Evolutionary conservation across 345 rosid genomes (phyloP), one percentile per base, ranked within the genome.

Genomic region (Cardamine chenopodiifolia): DNA sequence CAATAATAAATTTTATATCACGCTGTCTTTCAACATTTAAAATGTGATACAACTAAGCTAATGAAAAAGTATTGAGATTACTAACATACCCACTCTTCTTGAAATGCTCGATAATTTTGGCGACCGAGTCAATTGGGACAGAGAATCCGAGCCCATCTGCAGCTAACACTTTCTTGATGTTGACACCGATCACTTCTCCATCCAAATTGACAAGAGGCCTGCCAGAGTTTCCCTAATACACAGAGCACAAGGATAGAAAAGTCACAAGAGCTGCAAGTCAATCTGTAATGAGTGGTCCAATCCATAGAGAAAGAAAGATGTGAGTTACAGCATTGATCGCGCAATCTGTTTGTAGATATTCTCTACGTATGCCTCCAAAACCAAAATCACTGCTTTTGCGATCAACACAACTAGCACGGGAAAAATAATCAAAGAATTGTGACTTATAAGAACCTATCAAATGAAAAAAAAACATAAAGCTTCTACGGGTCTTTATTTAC

Each of bases 381-480:
- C 97, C 94, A 86, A 93, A 80, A 70, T 94, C 98, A 77, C 98
- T 90, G 85, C 96, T 94, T 86, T 94, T 91, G 22, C 97, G 97
- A 66, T 94, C 95, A 76, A 91, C 89, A 42, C 97, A 94, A 31
- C 98, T 91, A 63, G 1, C 54, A 78, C 82, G 29, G 39, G 19
- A 60, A 49, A 50, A 9, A 9, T 13, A 22, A 72, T 31, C 59
- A 72, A 32, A 35, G 25, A 28, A 25, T 3, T 8, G 64, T 40
- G 5, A 64, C 7, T 44, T 28, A 32, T 44, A 49, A n/a, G 18
- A 78, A 70, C 52, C 13, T 52, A 65, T 35, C 66, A 25, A 20
- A 59, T 13, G 28, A 2, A 13, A 22, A 0, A 3, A 1, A 50
- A 35, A 2, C 4, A 4, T 2, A 40, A 10, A 14, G 5, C 12